Conservation (phyloP, 257 asterid genomes). For the Eustoma russellianum region DNA sequence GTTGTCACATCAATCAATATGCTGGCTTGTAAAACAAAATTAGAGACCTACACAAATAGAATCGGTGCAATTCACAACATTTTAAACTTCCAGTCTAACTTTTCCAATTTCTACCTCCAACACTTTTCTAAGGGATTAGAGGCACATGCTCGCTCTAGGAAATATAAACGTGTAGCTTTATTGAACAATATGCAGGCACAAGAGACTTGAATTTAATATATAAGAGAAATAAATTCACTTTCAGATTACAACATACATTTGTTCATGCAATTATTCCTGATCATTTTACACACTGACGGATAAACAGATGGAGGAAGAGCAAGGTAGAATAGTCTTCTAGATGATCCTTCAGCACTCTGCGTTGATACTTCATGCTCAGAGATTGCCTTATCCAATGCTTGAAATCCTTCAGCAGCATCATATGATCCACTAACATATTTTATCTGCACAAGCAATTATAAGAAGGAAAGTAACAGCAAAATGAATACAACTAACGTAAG, state of each 20-base stretch:
- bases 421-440: conserved; percentile 86
- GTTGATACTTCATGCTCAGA: conserved; percentile 61
- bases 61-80: too few relatives aligned
- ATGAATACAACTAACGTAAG: not conserved
- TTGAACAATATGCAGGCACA: not conserved
- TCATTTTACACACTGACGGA: conserved; percentile 93
- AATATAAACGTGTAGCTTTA: not conserved
- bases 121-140: too few relatives aligned
- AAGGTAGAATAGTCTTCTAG: conserved; percentile 86
- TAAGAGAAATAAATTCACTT: not conserved
- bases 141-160: not conserved
- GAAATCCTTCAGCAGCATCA: conserved; percentile 83
- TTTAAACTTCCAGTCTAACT: too few relatives aligned
- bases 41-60: too few relatives aligned
- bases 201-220: not conserved
- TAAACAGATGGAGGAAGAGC: conserved; percentile 98
- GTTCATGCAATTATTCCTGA: conserved; percentile 56
- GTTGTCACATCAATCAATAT: too few relatives aligned
- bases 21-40: too few relatives aligned
- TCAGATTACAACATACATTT: conserved; percentile 38
- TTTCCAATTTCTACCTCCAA: too few relatives aligned
- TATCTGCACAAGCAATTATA: conserved; percentile 36
- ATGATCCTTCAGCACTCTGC: conserved; percentile 53
- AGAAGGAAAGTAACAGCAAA: conserved; percentile 5
- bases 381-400: conserved; percentile 62